Base-by-base conservation (phyloP, 352 stramenopile species). In the Pythium phragmitis region DNA sequence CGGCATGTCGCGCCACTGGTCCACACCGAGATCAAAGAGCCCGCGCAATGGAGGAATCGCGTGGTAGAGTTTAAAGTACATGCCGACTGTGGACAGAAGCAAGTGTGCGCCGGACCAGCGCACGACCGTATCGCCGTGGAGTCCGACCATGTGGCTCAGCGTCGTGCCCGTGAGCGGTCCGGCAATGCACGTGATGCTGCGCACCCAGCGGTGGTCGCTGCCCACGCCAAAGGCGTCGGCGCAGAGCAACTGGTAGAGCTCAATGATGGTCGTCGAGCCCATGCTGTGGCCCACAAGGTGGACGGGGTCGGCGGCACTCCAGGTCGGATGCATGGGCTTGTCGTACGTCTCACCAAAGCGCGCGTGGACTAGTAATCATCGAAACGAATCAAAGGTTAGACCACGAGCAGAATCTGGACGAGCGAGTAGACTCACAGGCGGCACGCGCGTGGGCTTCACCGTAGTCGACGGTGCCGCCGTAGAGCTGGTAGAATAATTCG, bases 161-260 rank as follows among this genome's bases (percentile, higher is more conserved):
- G 69, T 82, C 1, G 75, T 80, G 14, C 82, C 82, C 14, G 78
- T 89, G 23, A 89, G 64, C 16, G 80, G 79, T 0, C 82, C 80
- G 4, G 79, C 81, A 28, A 91, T 91, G 65, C 72, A 87, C 36
- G 73, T 80, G 65, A 91, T 84, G 61, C 79, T 87, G 6, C 70
- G 68, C 4, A 91, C 72, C 82, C 82, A 91, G 39, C 72, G 69
- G 63, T 83, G 61, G 28, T 77, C 72, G 26, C 60, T 81, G 8
- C 79, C 76, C 19, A 91, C 74, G 41, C 63, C 50, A 43, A 89
- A 91, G 49, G 79, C 83, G 63, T 91, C 78, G 4, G 64, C 42
- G 33, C 77, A 79, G 2, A 91, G 62, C 63, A 89, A 55, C 69
- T 92, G 83, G 45, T 90, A 91, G 51, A 92, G 63, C 39, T 92